Conservation (phyloP, 2,329 filamentous ascomycete species). For the Sporothrix pallida region DNA sequence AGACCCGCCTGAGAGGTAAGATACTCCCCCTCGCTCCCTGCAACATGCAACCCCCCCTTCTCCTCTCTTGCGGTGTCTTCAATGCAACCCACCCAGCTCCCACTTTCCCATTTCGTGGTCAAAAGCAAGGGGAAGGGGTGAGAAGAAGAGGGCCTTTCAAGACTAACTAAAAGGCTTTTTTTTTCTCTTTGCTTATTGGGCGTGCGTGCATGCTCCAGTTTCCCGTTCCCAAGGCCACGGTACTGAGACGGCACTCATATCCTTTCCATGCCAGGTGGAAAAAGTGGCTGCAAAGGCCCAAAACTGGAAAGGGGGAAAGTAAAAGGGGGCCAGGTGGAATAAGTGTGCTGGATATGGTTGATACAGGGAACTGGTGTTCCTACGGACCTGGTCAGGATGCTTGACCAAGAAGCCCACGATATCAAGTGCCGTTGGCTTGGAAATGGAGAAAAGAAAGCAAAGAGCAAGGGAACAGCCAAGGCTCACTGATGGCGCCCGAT, state of each 20-base stretch:
- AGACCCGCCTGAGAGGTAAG: conserved; percentile 1
- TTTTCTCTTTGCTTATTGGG: too few species aligned
- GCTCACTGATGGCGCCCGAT: neutral
- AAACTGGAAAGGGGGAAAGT: neutral
- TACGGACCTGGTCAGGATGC: neutral
- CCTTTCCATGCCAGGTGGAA: conserved; percentile 5
- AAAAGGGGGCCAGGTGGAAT: neutral
- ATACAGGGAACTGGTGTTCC: neutral
- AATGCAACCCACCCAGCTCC: conserved; percentile 8
- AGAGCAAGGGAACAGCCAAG: neutral
- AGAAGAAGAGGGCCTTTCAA: neutral
- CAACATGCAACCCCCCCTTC: neutral
- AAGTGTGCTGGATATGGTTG: too few species aligned
- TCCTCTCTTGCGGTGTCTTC: neutral
- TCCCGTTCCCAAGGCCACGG: conserved; percentile 36
- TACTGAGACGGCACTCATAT: neutral
- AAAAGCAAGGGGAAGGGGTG: neutral
- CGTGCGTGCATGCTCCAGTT: neutral
- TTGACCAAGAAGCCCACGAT: neutral
- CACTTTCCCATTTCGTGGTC: neutral
- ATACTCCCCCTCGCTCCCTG: neutral
- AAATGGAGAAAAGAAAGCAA: neutral
- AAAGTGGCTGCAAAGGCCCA: neutral
- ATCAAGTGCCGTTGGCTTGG: neutral
- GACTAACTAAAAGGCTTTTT: neutral